A percentile compares a stretch with the other conserved stretches of the same genome.
phyloP scores from a whole-genome alignment of 176 grass and related monocot species.

The Pontederia crassipes region DNA sequence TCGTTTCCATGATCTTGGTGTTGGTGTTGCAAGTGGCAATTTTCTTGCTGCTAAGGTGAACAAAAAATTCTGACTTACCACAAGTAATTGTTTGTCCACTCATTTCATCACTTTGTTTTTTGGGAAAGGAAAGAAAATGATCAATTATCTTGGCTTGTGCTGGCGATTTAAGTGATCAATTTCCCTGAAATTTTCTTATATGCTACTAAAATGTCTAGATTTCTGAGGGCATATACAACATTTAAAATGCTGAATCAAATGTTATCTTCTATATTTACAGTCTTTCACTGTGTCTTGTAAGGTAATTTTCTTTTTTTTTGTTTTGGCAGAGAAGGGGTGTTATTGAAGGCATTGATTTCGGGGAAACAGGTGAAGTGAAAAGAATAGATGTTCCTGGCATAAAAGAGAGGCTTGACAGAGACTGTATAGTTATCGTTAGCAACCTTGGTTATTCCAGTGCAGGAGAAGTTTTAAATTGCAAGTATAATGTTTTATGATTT shows the following conservation, averaged over 20 bases:
- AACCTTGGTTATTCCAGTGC: conserved; percentile 46
- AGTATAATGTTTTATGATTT: conserved; percentile 24
- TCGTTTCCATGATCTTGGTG: conserved; percentile 72
- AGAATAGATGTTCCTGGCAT: conserved; percentile 69
- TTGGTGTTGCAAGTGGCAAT: conserved; percentile 84
- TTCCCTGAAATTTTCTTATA: no score
- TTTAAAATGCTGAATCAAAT: no score
- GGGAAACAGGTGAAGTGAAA: conserved; percentile 89
- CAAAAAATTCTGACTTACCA: neutral
- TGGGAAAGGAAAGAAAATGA: neutral
- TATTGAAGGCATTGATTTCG: conserved; percentile 54
- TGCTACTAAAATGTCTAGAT: no score
- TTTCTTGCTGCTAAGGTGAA: conserved; percentile 90
- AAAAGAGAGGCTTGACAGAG: conserved; percentile 35
- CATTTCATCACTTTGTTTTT: neutral
- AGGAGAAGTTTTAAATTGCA: conserved; percentile 49
- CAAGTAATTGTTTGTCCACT: conserved; percentile 4
- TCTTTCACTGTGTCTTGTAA: neutral
- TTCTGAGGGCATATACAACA: no score
- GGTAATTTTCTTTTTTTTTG: conserved; percentile 14
- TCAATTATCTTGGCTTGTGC: no score
- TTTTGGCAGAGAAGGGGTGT: conserved; percentile 57
- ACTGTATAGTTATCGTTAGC: conserved; percentile 43
- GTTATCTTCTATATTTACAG: neutral
- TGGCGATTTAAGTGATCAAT: no score